These are phyloP conservation scores for Staphylotrichum tortipilum DNA, from an alignment of 495 filamentous ascomycete species.

Conservation along the genomic window DNA sequence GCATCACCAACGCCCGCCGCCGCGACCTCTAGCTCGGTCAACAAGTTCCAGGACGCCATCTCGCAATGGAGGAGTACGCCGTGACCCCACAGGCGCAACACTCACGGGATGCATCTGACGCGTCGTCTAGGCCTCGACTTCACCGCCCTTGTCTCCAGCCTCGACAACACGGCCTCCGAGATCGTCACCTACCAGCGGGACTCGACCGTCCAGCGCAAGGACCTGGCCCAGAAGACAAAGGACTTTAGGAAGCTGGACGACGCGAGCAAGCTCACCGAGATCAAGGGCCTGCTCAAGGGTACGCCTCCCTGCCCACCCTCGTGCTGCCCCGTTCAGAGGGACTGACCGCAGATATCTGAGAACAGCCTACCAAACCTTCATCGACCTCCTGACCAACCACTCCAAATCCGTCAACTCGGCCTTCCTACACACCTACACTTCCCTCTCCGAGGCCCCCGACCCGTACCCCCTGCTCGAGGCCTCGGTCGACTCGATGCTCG, in stretches of 20 bases:
- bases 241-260: constrained; percentile 96
- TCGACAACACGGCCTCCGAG: constrained; percentile 87
- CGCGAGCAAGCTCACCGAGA: constrained; percentile 72
- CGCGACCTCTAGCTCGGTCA: constrained; percentile 44
- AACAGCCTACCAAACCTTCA: constrained; percentile 89
- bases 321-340: too few species aligned
- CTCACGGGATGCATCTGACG: constrained; percentile 1
- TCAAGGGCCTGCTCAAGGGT: constrained; percentile 86
- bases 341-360: too few species aligned
- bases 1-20: constrained; percentile 9
- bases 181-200: constrained; percentile 88
- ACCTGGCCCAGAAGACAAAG: constrained; percentile 96
- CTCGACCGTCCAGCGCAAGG: constrained; percentile 86
- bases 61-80: constrained; percentile 87
- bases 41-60: constrained; percentile 93
- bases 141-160: constrained; percentile 70
- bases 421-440: constrained; percentile 86
- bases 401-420: constrained; percentile 85
- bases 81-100: neutral
- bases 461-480: constrained; percentile 95
- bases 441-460: constrained; percentile 89
- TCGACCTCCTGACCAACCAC: constrained; percentile 90
- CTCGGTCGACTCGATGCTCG: constrained; percentile 83
- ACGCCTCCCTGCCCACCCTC: constrained; percentile 3
- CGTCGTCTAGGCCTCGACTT: constrained; percentile 69